Percentiles rank a stretch among this genome's conserved stretches.
Evolutionary conservation across 108 stramenopile species (phyloP).

Genomic region (Thalassiosira profunda): DNA sequence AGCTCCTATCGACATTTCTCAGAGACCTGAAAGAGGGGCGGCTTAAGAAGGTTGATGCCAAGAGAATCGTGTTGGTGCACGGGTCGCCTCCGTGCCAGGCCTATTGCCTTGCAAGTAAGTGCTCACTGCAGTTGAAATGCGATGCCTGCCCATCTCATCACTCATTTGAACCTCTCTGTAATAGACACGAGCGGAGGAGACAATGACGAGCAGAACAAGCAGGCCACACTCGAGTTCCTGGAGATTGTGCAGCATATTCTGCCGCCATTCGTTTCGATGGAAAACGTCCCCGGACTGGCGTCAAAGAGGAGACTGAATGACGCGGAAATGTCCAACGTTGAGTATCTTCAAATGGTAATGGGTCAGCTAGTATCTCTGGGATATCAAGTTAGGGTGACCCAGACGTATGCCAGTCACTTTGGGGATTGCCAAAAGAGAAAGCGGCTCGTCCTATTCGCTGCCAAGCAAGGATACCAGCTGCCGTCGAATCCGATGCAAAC

Average conservation of each 20-base stretch:
- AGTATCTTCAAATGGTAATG: constrained; percentile 30
- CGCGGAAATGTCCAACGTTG: background rate
- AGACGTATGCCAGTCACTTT: constrained; percentile 22
- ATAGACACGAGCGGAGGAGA: constrained; percentile 40
- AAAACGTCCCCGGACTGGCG: constrained; percentile 55
- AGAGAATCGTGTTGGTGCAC: constrained; percentile 20
- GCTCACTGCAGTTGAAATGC: no score
- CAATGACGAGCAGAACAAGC: constrained; percentile 45
- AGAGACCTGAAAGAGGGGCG: background rate
- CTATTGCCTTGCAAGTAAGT: constrained; percentile 42
- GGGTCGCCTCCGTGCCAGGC: constrained; percentile 57
- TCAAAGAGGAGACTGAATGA: background rate
- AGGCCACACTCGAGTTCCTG: constrained; percentile 32
- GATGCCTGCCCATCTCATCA: no score
- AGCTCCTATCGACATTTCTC: constrained; percentile 22
- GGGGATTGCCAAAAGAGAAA: constrained; percentile 55
- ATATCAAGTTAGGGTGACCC: constrained; percentile 36
- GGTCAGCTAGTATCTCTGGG: constrained; percentile 19
- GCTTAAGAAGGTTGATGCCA: background rate
- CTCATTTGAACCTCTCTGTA: no score
- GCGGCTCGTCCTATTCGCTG: constrained; percentile 42
- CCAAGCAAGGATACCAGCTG: constrained; percentile 25
- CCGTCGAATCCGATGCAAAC: constrained; percentile 33
- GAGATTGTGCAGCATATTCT: constrained; percentile 26
- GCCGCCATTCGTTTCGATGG: constrained; percentile 41